Evolutionary conservation across 768 basidiomycete genomes (phyloP).

Genomic region (Suillus subaureus): DNA sequence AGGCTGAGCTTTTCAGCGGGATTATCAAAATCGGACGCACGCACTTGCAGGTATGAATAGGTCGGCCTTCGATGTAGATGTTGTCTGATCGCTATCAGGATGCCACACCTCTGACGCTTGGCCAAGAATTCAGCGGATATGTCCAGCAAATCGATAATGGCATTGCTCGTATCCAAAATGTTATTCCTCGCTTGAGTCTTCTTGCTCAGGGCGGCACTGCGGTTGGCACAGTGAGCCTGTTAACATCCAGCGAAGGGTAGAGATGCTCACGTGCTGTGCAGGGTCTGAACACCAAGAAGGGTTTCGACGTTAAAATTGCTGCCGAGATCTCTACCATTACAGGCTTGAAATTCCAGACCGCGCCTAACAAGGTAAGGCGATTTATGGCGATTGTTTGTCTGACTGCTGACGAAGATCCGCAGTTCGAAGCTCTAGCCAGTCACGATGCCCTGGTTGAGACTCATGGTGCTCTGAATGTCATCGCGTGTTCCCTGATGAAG

Average conservation of each 20-base stretch:
- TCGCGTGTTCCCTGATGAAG: constrained; percentile 99
- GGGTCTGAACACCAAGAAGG: constrained; percentile 96
- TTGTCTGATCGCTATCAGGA: constrained; percentile 53
- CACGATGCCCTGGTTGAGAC: constrained; percentile 98
- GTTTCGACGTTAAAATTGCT: constrained; percentile 95
- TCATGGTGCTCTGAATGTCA: constrained; percentile 93
- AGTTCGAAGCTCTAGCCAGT: constrained; percentile 98
- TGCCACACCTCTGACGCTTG: constrained; percentile 95
- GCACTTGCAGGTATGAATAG: constrained; percentile 71
- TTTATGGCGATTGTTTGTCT: not conserved
- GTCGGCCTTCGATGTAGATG: not conserved
- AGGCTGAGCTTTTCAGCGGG: constrained; percentile 79
- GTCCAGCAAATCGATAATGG: constrained; percentile 93
- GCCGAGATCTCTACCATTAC: constrained; percentile 89
- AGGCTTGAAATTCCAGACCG: constrained; percentile 90
- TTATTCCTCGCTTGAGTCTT: constrained; percentile 81
- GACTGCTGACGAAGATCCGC: constrained; percentile 2
- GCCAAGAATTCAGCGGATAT: constrained; percentile 99
- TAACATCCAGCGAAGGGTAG: not conserved
- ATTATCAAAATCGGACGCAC: constrained; percentile 99
- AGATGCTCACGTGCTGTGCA: constrained; percentile 33
- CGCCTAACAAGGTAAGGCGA: constrained; percentile 87
- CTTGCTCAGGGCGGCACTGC: constrained; percentile 99
- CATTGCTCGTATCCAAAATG: constrained; percentile 79
- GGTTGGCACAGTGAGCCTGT: constrained; percentile 82